phyloP scores from a whole-genome alignment of 257 asterid species.

The Ocimum tenuiflorum region DNA sequence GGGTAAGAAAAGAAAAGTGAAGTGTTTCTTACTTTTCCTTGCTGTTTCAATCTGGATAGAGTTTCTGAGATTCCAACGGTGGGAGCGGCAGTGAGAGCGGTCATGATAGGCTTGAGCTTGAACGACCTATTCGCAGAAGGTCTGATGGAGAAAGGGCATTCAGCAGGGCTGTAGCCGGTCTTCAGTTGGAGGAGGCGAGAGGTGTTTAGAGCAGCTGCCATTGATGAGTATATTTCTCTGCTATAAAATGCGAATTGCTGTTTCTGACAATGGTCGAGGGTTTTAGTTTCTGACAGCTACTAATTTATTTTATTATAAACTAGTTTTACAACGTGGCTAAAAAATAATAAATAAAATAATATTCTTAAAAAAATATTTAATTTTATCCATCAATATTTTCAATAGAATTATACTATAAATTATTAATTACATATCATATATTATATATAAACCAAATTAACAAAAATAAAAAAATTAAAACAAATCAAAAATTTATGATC shows the following conservation, averaged over 20 bases:
- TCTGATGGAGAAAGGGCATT: constrained; percentile 16
- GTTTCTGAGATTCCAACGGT: constrained; percentile 59
- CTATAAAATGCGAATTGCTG: background rate
- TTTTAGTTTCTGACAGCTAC: background rate
- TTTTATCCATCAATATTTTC: too few relatives aligned
- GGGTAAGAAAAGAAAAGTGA: background rate
- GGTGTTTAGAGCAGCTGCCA: constrained; percentile 41
- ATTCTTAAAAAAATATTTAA: too few relatives aligned
- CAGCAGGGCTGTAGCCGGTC: constrained; percentile 7
- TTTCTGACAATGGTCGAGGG: background rate
- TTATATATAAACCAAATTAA: too few relatives aligned
- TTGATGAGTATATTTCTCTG: background rate
- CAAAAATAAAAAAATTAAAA: too few relatives aligned
- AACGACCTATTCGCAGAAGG: constrained; percentile 18
- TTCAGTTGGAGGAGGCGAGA: constrained; percentile 34
- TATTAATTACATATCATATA: too few relatives aligned
- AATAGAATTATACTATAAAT: too few relatives aligned
- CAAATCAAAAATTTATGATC: too few relatives aligned
- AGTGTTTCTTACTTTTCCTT: constrained; percentile 48
- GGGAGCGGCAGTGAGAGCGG: constrained; percentile 37
- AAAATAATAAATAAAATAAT: too few relatives aligned
- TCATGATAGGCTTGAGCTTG: constrained; percentile 42
- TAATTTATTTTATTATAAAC: too few relatives aligned
- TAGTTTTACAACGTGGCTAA: too few relatives aligned
- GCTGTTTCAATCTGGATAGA: constrained; percentile 46